Evolutionary conservation across 345 rosid genomes (phyloP).

Genomic region (Pugionium dolabratum): DNA sequence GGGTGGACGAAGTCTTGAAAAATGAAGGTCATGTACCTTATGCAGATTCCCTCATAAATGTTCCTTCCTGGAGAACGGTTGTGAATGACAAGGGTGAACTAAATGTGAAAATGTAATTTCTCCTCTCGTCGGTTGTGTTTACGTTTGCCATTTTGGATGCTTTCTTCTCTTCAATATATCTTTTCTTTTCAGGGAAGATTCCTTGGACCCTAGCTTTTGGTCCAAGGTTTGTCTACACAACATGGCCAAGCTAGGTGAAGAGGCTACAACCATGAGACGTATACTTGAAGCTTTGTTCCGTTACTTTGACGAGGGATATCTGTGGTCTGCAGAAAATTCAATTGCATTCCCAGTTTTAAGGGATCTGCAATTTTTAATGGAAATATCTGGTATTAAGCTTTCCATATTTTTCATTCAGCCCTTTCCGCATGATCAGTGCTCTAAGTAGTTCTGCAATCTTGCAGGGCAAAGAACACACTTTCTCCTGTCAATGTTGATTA

Average conservation of each 20-base stretch:
- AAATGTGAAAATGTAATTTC: slow-evolving; percentile 61
- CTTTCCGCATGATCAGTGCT: slow-evolving; percentile 22
- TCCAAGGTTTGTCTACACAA: slow-evolving; percentile 86
- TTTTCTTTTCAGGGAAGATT: slow-evolving; percentile 63
- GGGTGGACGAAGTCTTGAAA: slow-evolving; percentile 78
- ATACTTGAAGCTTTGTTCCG: slow-evolving; percentile 91
- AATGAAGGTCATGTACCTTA: slow-evolving; percentile 62
- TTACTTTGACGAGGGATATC: slow-evolving; percentile 66
- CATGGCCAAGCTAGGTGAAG: slow-evolving; percentile 94
- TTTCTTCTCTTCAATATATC: slow-evolving; percentile 13
- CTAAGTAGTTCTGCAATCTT: slow-evolving; percentile 31
- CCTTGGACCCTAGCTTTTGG: slow-evolving; percentile 85
- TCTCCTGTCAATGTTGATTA: slow-evolving; percentile 78
- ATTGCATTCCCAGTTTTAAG: slow-evolving; percentile 78
- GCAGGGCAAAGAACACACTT: slow-evolving; percentile 88
- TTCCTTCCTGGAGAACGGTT: slow-evolving; percentile 76
- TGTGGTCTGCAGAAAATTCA: slow-evolving; percentile 79
- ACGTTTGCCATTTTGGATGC: slow-evolving; percentile 10
- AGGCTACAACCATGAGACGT: slow-evolving; percentile 84
- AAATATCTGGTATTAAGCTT: slow-evolving; percentile 59
- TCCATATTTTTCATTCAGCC: slow-evolving; percentile 18
- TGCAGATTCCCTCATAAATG: slow-evolving; percentile 46
- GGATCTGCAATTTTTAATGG: slow-evolving; percentile 89
- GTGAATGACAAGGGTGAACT: slow-evolving; percentile 82
- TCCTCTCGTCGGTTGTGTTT: slow-evolving; percentile 13